phyloP scores from a whole-genome alignment of 1,139 yeast genomes.

The Pneumocystis wakefieldiae region DNA sequence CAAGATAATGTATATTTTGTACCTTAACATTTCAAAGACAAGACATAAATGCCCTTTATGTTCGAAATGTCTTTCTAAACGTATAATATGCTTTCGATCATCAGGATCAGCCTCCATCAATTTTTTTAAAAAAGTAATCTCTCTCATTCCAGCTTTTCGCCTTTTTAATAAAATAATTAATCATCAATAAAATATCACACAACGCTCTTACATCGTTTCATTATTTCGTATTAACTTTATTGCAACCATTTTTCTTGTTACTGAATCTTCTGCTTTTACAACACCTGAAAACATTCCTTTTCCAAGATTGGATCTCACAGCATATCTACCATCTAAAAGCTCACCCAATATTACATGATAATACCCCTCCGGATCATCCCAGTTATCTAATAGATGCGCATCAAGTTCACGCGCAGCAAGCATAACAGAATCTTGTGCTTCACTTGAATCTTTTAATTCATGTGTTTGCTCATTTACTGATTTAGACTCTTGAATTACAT shows the following conservation, averaged over 20 bases:
- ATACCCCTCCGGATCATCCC: constrained; percentile 67
- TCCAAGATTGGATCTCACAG: constrained; percentile 84
- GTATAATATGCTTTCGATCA: constrained; percentile 54
- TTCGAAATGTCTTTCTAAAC: constrained; percentile 63
- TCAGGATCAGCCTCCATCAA: constrained; percentile 50
- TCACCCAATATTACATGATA: constrained; percentile 60
- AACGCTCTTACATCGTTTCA: constrained; percentile 21
- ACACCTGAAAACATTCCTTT: constrained; percentile 46
- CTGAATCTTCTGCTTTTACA: constrained; percentile 20
- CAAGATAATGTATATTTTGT: neutral
- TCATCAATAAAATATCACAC: neutral
- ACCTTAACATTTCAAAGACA: constrained; percentile 59
- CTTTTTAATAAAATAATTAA: neutral
- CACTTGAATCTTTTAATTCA: neutral
- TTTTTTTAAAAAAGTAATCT: constrained; percentile 55
- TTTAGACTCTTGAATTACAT: constrained; percentile 12
- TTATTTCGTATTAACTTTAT: constrained; percentile 52
- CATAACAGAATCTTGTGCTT: constrained; percentile 5
- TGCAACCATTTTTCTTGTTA: constrained; percentile 42
- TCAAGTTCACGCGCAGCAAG: constrained; percentile 16
- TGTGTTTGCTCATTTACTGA: neutral
- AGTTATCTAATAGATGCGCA: constrained; percentile 21
- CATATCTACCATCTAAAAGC: constrained; percentile 43
- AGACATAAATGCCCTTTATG: constrained; percentile 76
- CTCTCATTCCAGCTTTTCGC: constrained; percentile 59